These are phyloP conservation scores for Saksenaea vasiformis DNA, from an alignment of 371 early-diverging fungal species.

Conservation along the genomic window DNA sequence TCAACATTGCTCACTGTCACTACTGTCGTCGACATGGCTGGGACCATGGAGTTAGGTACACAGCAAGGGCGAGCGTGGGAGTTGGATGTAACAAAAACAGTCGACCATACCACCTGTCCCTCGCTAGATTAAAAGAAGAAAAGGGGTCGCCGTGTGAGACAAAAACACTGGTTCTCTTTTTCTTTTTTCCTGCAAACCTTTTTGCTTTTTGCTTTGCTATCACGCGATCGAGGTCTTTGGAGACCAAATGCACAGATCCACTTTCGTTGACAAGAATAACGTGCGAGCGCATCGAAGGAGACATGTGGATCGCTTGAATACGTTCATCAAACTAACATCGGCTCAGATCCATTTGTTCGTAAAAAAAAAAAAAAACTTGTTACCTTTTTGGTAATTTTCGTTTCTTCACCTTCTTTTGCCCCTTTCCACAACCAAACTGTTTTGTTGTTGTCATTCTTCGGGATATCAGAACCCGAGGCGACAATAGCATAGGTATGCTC, in stretches of 20 bases:
- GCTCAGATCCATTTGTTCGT: neutral
- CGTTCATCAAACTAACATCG: conserved; percentile 47
- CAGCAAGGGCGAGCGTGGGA: conserved; percentile 42
- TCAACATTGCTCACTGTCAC: conserved; percentile 34
- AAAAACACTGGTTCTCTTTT: neutral
- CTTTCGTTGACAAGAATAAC: conserved; percentile 52
- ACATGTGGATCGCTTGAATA: conserved; percentile 53
- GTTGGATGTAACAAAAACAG: conserved; percentile 46
- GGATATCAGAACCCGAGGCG: conserved; percentile 57
- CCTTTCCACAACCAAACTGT: conserved; percentile 62
- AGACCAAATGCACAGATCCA: conserved; percentile 53
- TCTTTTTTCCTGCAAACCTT: conserved; percentile 1
- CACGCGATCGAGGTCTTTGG: conserved; percentile 54
- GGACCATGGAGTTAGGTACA: conserved; percentile 53
- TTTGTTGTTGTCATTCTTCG: conserved; percentile 51
- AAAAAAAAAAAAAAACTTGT: neutral
- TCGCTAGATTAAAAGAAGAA: conserved; percentile 9
- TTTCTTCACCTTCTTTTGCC: conserved; percentile 16
- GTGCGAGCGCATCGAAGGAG: conserved; percentile 49
- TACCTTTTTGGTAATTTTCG: conserved; percentile 36
- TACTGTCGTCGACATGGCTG: conserved; percentile 49
- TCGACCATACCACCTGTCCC: conserved; percentile 48
- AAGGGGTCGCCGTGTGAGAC: neutral
- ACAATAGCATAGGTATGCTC: conserved; percentile 59
- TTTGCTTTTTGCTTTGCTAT: conserved; percentile 36